A percentile compares a stretch with the other conserved stretches of the same genome.
Conservation (phyloP, 129 eudicot species). For the Chrysanthemum lavandulifolium region DNA sequence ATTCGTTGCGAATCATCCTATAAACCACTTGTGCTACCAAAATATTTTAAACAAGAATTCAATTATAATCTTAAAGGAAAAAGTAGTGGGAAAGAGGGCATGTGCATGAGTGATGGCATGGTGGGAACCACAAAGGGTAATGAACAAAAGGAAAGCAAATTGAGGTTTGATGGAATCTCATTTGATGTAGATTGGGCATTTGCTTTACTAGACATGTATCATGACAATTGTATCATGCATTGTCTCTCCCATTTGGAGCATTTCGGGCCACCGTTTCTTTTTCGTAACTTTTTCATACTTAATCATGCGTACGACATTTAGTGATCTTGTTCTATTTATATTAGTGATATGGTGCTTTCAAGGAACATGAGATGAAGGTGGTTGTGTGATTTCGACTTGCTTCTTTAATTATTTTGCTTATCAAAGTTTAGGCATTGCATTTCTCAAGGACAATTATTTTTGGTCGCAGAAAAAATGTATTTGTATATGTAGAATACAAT, state of each 20-base stretch:
- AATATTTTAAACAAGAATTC: neutral
- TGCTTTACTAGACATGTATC: slow-evolving; percentile 84
- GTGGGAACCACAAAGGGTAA: slow-evolving; percentile 42
- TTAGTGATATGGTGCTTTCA: neutral
- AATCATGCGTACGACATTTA: neutral
- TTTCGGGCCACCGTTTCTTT: slow-evolving; percentile 35
- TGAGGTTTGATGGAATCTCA: slow-evolving; percentile 55
- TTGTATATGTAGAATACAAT: no score
- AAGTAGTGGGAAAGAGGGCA: slow-evolving; percentile 33
- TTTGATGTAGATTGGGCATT: slow-evolving; percentile 59
- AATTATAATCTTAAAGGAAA: slow-evolving; percentile 3
- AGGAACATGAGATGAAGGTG: neutral
- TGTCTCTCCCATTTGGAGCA: slow-evolving; percentile 53
- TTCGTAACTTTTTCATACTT: neutral
- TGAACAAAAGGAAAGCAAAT: slow-evolving; percentile 41
- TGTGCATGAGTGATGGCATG: slow-evolving; percentile 48
- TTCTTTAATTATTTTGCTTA: neutral
- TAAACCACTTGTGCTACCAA: neutral
- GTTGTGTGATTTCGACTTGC: neutral
- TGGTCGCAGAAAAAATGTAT: no score
- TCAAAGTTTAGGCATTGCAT: neutral
- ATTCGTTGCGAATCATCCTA: no score
- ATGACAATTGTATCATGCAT: slow-evolving; percentile 82
- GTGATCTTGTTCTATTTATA: neutral
- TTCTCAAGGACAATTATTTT: no score